phyloP scores from a whole-genome alignment of 2,329 filamentous ascomycete species.

The Raffaelea albimanens region DNA sequence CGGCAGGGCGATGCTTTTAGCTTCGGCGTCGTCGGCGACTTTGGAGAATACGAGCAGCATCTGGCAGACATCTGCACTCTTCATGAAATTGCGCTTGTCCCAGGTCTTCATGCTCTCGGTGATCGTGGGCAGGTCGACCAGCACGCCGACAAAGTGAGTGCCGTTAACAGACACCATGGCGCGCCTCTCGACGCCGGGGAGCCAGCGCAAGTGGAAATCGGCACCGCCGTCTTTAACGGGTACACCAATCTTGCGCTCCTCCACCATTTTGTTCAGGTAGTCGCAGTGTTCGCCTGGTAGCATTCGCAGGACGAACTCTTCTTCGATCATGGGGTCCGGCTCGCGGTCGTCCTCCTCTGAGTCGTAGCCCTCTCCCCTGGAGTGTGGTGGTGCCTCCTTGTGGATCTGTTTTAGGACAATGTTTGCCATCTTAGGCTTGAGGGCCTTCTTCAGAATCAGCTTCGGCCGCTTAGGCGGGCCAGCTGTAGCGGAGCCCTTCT shows the following conservation, averaged over 20 bases:
- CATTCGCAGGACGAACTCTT: slow-evolving; percentile 86
- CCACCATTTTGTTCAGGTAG: slow-evolving; percentile 66
- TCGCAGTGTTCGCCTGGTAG: slow-evolving; percentile 76
- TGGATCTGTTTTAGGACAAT: slow-evolving; percentile 30
- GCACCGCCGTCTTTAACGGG: slow-evolving; percentile 56
- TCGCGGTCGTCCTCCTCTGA: slow-evolving; percentile 91
- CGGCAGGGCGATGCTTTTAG: slow-evolving; percentile 58
- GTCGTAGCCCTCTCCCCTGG: slow-evolving; percentile 84
- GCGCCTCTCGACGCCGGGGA: slow-evolving; percentile 59
- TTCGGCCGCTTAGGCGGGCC: slow-evolving; percentile 42
- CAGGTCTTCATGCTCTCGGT: slow-evolving; percentile 90
- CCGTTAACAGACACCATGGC: slow-evolving; percentile 62
- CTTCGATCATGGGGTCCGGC: slow-evolving; percentile 76
- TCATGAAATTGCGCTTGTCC: slow-evolving; percentile 81
- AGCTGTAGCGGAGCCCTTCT: slow-evolving; percentile 14
- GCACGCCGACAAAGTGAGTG: slow-evolving; percentile 62
- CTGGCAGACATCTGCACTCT: slow-evolving; percentile 79
- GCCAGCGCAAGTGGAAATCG: slow-evolving; percentile 72
- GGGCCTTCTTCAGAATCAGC: slow-evolving; percentile 29
- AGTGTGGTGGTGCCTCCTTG: slow-evolving; percentile 54
- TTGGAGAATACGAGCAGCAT: slow-evolving; percentile 73
- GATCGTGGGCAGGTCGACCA: slow-evolving; percentile 80
- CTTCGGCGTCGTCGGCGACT: slow-evolving; percentile 58
- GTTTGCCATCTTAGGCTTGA: slow-evolving; percentile 35
- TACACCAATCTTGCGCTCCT: slow-evolving; percentile 66